Evolutionary conservation across 2,329 filamentous ascomycete species (phyloP), one percentile per base, ranked within the genome.

Genomic region (Nannizziopsis barbatae): DNA sequence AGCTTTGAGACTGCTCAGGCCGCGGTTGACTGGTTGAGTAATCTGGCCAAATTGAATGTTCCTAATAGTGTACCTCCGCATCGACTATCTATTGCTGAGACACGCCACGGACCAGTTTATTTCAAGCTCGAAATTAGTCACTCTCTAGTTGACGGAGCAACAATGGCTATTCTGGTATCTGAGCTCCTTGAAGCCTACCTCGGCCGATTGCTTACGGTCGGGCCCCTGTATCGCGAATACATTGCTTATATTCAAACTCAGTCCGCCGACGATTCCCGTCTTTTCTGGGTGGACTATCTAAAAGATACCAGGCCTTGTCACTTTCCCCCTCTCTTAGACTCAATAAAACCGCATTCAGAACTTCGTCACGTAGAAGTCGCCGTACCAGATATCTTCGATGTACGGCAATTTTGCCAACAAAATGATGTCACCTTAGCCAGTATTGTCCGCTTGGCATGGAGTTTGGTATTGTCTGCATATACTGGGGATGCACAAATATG

Each of bases 121-220:
- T 48, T 65, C 31, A 64, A 65, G 45, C 45, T 66, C 2, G 62
- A 64, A 47, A 63, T 65, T 33, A 65, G 63, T 37, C 63, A 66
- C 46, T 60, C 62, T 6, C 57, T 66, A 17, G 61, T 65, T 5
- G 64, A 66, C 33, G 63, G 62, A 22, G 58, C 57, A 7, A 63
- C 63, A 14, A 54, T 61, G 5, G 56, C 58, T 36, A 53, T 65
- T 3, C 53, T 66, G 4, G 52, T 65, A 2, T 56, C 53, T 30
- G 62, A 65, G 37, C 44, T 65, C 20, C 49, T 53, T 3, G 43
- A 59, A 33, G 62, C 63, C 6, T 66, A 66, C 47, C 56, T 58
- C 14, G 49, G 57, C 2, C 1, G 11, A 10, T 4, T 17, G 11
- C 12, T 10, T 10, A 11, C 10, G 2, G 5, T 17, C 11, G 63